Percentiles rank a stretch among this genome's conserved stretches.
These are phyloP conservation scores for Trichocladium antarcticum DNA, from an alignment of 495 filamentous ascomycete species.

Conservation along the genomic window DNA sequence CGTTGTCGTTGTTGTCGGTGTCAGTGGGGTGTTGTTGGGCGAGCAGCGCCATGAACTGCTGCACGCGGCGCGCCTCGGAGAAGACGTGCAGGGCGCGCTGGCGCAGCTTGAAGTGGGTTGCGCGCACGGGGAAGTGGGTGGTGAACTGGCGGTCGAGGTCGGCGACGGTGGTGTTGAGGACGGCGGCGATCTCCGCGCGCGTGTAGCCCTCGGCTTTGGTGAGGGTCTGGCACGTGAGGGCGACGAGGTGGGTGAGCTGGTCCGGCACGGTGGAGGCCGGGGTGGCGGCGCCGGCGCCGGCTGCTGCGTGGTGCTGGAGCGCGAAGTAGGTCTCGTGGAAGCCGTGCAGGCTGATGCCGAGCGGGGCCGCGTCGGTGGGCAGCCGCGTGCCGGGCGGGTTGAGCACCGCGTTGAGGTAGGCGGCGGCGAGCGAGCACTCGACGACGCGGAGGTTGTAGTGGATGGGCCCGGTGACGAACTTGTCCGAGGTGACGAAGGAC, in stretches of 20 bases:
- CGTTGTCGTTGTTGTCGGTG: constrained; percentile 10
- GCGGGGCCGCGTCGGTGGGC: constrained; percentile 66
- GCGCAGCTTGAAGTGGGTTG: constrained; percentile 76
- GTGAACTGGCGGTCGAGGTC: constrained; percentile 67
- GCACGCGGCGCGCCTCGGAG: constrained; percentile 74
- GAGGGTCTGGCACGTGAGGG: constrained; percentile 51
- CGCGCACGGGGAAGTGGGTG: constrained; percentile 74
- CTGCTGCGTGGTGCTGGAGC: constrained; percentile 38
- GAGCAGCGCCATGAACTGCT: constrained; percentile 68
- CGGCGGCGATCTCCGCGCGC: constrained; percentile 67
- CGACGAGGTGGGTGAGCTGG: constrained; percentile 59
- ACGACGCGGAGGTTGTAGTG: constrained; percentile 97
- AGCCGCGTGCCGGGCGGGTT: constrained; percentile 52
- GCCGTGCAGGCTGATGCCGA: constrained; percentile 72
- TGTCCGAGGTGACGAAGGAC: constrained; percentile 85
- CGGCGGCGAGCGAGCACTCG: constrained; percentile 83
- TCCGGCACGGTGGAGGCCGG: constrained; percentile 21
- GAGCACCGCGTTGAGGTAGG: constrained; percentile 43
- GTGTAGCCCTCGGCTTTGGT: constrained; percentile 75
- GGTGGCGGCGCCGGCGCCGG: constrained; percentile 7
- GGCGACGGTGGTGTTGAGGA: constrained; percentile 54
- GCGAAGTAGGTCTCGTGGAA: constrained; percentile 75
- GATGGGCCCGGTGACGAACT: constrained; percentile 82
- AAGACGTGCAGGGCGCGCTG: constrained; percentile 86
- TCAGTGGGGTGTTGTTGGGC: constrained; percentile 22